These are phyloP conservation scores for Psilocybe sp. DNA, from an alignment of 768 basidiomycete genomes.

Conservation along the genomic window DNA sequence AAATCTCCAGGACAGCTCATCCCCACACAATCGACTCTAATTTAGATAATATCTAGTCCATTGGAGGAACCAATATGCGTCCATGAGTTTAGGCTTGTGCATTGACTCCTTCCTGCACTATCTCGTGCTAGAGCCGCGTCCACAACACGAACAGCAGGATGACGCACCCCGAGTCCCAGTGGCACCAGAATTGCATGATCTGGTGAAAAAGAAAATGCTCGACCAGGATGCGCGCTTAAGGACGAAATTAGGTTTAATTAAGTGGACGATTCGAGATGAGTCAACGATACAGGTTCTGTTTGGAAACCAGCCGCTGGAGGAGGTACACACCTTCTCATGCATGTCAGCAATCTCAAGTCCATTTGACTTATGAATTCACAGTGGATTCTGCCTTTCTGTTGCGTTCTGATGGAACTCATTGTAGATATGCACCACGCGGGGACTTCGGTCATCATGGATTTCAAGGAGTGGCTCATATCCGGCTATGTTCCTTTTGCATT, in stretches of 20 bases:
- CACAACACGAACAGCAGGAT: background rate
- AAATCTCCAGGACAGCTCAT: too few species aligned
- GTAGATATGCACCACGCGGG: slow-evolving; percentile 9
- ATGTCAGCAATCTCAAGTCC: background rate
- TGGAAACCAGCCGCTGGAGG: slow-evolving; percentile 7
- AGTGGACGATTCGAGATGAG: slow-evolving; percentile 12
- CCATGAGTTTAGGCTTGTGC: too few species aligned
- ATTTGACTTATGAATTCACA: background rate
- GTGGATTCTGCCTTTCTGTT: slow-evolving; percentile 14
- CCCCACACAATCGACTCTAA: too few species aligned
- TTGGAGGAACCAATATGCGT: too few species aligned
- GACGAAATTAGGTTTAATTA: slow-evolving; percentile 5
- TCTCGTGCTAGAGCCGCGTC: background rate
- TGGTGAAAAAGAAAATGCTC: slow-evolving; percentile 12
- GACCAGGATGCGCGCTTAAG: slow-evolving; percentile 9
- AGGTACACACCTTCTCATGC: slow-evolving; percentile 3
- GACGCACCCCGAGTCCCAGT: background rate
- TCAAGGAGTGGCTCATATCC: slow-evolving; percentile 4
- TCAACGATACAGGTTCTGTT: slow-evolving; percentile 11
- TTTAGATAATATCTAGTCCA: too few species aligned
- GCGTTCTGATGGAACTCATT: slow-evolving; percentile 14
- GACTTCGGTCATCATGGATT: slow-evolving; percentile 8
- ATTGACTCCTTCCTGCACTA: background rate
- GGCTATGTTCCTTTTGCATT: background rate
- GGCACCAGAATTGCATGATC: slow-evolving; percentile 5